Percentiles rank a stretch among this genome's conserved stretches.
phyloP scores from a whole-genome alignment of 306 rosid genomes.

The Carpinus viminea region DNA sequence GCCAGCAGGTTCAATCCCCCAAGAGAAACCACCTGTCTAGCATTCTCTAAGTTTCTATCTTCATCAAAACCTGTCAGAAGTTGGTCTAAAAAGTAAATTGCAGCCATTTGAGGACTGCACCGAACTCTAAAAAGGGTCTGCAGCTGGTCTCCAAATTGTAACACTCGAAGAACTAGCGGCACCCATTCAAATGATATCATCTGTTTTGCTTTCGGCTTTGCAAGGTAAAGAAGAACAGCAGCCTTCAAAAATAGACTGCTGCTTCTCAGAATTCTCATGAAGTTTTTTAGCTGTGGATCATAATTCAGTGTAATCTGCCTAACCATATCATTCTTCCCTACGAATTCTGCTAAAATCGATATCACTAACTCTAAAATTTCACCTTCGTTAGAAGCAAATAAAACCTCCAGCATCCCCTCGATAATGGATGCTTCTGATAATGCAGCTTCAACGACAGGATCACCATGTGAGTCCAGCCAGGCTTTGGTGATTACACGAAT shows the following conservation, averaged over 20 bases:
- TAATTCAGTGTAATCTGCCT: conserved; percentile 57
- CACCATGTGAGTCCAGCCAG: conserved; percentile 69
- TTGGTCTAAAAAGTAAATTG: conserved; percentile 76
- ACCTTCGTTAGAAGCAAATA: conserved; percentile 66
- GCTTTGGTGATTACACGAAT: conserved; percentile 60
- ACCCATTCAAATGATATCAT: conserved; percentile 82
- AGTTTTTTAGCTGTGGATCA: conserved; percentile 77
- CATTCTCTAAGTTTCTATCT: conserved; percentile 80
- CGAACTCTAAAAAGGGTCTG: conserved; percentile 74
- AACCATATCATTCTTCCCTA: conserved; percentile 34
- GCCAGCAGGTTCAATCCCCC: conserved; percentile 71
- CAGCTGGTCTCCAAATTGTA: conserved; percentile 73
- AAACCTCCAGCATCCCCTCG: conserved; percentile 75
- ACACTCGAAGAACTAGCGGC: conserved; percentile 73
- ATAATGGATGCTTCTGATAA: conserved; percentile 52
- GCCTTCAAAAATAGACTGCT: conserved; percentile 75
- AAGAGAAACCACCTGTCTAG: conserved; percentile 66
- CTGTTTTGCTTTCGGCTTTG: conserved; percentile 75
- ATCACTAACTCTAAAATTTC: conserved; percentile 70
- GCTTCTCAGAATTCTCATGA: conserved; percentile 66
- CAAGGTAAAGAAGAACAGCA: conserved; percentile 67
- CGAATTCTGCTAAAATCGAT: conserved; percentile 69
- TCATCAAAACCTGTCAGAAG: conserved; percentile 83
- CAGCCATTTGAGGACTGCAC: conserved; percentile 70
- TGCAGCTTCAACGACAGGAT: conserved; percentile 54